Base-by-base conservation (phyloP, 257 asterid genomes). In the Echium plantagineum region DNA sequence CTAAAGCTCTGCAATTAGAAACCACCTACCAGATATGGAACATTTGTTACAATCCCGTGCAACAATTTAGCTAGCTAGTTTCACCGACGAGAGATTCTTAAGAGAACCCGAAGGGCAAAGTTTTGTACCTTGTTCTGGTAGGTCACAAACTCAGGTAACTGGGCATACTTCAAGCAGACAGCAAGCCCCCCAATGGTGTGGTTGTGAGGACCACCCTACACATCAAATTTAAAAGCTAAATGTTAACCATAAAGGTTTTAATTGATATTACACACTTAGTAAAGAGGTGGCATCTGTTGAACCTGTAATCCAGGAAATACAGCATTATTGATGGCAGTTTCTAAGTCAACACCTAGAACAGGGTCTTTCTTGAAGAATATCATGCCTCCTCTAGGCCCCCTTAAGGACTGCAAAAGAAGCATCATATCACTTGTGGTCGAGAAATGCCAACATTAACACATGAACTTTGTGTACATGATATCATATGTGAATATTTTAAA, bases 351-450 rank as follows among this genome's bases (percentile, higher is more conserved):
- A 32, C 95, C 96, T 20, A 82, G 76, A 75, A 89, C 76, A 52
- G 96, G 94, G 54, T 89, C 94, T 78, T 84, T 89, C 83, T 70
- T 86, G 91, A 89, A 93, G 72, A 93, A 93, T 67, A 93, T 93
- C 96, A 93, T 89, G 75, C 97, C 94, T 20, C 97, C 98, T 74
- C 98, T 82, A 6, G 97, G 97, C 54, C 98, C 98, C 75, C 98
- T 79, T 63, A 89, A 86, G 63, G 96, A 86, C 98, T 93, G 77
- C 42, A 77, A 66, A 55, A 21, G 17, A 9, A 1, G 35, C 22
- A 3, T 24, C 26, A 24, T 24, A 24, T n/a, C n/a, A n/a, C n/a
- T n/a, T n/a, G n/a, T n/a, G n/a, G n/a, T n/a, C n/a, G n/a, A n/a
- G n/a, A n/a, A n/a, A n/a, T n/a, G n/a, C n/a, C n/a, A n/a, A n/a